phyloP scores from a whole-genome alignment of 106 monocot genomes.

The Ottelia alismoides region DNA sequence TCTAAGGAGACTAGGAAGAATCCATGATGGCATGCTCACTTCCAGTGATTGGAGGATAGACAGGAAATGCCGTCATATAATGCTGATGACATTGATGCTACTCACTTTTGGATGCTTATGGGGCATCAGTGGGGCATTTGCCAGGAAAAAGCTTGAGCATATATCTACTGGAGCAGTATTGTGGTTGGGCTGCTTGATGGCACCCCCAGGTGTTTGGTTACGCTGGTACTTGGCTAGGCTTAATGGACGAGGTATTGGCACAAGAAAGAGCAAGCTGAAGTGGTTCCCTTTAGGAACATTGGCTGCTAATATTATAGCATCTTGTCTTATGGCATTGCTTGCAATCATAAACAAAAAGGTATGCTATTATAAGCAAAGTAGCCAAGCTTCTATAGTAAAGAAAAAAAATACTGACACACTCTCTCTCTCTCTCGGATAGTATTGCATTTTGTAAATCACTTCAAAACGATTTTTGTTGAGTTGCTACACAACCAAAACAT shows the following conservation, averaged over 20 bases:
- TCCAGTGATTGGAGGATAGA: conserved; percentile 29
- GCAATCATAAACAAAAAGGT: conserved; percentile 59
- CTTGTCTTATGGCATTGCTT: conserved; percentile 60
- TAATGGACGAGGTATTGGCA: conserved; percentile 75
- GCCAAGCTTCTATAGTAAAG: too few species aligned
- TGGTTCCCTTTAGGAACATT: conserved; percentile 86
- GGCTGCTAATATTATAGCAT: conserved; percentile 64
- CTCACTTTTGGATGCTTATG: conserved; percentile 24
- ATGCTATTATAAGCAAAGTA: too few species aligned
- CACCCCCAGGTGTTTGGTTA: conserved; percentile 69
- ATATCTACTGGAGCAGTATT: conserved; percentile 26
- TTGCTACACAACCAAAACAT: too few species aligned
- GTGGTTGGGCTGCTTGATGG: conserved; percentile 74
- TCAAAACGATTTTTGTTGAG: too few species aligned
- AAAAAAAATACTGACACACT: too few species aligned
- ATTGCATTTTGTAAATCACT: too few species aligned
- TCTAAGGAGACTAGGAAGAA: conserved; percentile 4
- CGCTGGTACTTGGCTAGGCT: conserved; percentile 83
- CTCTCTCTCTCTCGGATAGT: too few species aligned
- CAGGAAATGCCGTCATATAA: conserved; percentile 13
- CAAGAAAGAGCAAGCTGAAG: conserved; percentile 26
- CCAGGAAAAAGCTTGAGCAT: conserved; percentile 15
- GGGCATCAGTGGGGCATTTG: conserved; percentile 37
- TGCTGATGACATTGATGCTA: conserved; percentile 24
- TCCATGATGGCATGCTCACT: neutral